Evolutionary conservation across 768 basidiomycete genomes (phyloP).

Genomic region (Hericium rajendrae): DNA sequence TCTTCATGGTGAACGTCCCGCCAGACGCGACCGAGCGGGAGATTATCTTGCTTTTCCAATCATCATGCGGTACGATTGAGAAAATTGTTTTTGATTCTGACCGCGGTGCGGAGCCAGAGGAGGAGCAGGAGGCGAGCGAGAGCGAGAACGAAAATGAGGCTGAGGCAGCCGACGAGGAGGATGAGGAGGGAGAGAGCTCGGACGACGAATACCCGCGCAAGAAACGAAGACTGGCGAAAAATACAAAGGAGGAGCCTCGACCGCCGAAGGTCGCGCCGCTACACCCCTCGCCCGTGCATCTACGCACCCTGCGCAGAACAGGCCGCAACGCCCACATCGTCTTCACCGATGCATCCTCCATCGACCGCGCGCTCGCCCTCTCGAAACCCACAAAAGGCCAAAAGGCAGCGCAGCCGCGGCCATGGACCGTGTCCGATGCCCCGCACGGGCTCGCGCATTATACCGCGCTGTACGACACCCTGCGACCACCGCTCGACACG

Average conservation of each 20-base stretch:
- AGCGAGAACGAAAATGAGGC: constrained; percentile 17
- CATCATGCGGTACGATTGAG: constrained; percentile 63
- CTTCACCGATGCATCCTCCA: constrained; percentile 63
- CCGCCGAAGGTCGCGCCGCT: constrained; percentile 52
- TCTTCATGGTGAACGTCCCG: constrained; percentile 86
- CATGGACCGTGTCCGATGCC: constrained; percentile 50
- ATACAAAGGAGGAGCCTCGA: constrained; percentile 14
- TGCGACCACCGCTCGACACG: constrained; percentile 67
- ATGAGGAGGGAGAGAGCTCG: constrained; percentile 25
- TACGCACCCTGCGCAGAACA: constrained; percentile 51
- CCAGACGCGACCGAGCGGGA: constrained; percentile 83
- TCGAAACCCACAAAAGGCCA: background rate
- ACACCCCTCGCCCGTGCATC: constrained; percentile 29
- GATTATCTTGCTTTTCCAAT: constrained; percentile 65
- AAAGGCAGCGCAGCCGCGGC: constrained; percentile 36
- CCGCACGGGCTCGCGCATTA: constrained; percentile 73
- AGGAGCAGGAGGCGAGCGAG: constrained; percentile 22
- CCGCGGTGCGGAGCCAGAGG: constrained; percentile 23
- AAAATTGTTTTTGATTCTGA: constrained; percentile 55
- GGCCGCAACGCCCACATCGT: constrained; percentile 64
- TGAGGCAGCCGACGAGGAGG: constrained; percentile 15
- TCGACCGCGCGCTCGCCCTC: constrained; percentile 52
- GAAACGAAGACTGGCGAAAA: constrained; percentile 22
- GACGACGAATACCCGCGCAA: constrained; percentile 23
- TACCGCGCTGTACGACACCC: constrained; percentile 43